Evolutionary conservation across 2,329 filamentous ascomycete genomes (phyloP).

Genomic region (Epichloe gansuensis): DNA sequence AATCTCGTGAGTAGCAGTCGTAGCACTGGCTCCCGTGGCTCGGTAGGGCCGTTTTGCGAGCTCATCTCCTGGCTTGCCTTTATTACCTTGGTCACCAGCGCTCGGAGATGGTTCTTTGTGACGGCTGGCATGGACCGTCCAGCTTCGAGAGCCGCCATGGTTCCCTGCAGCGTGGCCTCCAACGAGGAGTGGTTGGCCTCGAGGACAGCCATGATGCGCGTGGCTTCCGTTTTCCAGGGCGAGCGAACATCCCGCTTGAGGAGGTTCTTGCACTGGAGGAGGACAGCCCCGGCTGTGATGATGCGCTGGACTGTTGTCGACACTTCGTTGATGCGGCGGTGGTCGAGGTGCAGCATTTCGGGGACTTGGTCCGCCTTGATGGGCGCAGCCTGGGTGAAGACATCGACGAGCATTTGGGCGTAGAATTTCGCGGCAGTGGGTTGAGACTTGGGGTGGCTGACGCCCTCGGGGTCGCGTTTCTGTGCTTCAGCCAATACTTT

Average conservation of each 20-base stretch:
- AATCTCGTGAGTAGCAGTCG: conserved; percentile 56
- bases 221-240: conserved; percentile 63
- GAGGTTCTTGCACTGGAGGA: conserved; percentile 71
- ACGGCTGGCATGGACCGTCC: conserved; percentile 52
- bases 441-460: conserved; percentile 47
- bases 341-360: conserved; percentile 61
- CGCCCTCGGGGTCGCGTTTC: conserved; percentile 54
- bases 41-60: conserved; percentile 17
- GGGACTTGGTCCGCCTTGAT: conserved; percentile 45
- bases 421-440: conserved; percentile 61
- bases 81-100: conserved; percentile 43
- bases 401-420: conserved; percentile 60
- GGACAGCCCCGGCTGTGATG: conserved; percentile 59
- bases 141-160: conserved; percentile 49
- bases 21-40: conserved; percentile 43
- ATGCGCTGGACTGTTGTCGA: conserved; percentile 38
- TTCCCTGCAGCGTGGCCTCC: conserved; percentile 44
- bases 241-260: conserved; percentile 68
- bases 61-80: conserved; percentile 35
- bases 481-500: conserved; percentile 54
- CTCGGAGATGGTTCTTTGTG: conserved; percentile 45
- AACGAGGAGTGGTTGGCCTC: conserved; percentile 39
- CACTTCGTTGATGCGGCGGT: conserved; percentile 40
- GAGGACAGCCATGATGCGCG: conserved; percentile 56
- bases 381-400: conserved; percentile 55